Base-by-base conservation (phyloP, 179 eudicot species). In the Carnegiea gigantea region DNA sequence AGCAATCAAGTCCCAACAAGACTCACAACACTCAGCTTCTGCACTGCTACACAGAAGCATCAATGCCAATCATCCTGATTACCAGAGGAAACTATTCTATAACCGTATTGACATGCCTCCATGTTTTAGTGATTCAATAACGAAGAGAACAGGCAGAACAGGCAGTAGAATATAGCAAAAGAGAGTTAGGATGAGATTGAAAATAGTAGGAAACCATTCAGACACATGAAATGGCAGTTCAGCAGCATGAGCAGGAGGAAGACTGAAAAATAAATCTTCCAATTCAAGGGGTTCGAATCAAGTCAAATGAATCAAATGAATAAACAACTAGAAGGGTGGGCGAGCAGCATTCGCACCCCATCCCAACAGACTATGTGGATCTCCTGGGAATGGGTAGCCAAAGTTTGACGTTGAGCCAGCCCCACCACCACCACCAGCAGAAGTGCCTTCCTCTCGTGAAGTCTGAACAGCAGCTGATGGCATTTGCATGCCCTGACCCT, bases 301-400 rank as follows among this genome's bases (percentile, higher is more conserved):
- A 64, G 18, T 67, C n/a, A 24, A 81, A 62, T 49, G 38, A 81
- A 68, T 62, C 28, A 80, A 43, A 81, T 57, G 65, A 75, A 51
- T 44, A 54, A 78, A 11, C 59, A 72, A 33, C 68, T 71, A 84
- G 51, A 80, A 80, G 28, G 83, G 78, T 59, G 81, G 83, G 65
- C 78, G 75, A 36, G 83, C 57, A 46, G 33, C 81, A 72, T 44
- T 75, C 36, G 75, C 78, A 72, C 78, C 64, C 86, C 86, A 84
- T 23, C 86, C 86, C 60, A 64, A 18, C 3, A 72, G 23, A 80
- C 81, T 75, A 20, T 80, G 78, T 17, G 75, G 83, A 70, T 73
- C 86, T 70, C 73, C 77, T n/a, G 57, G 51, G 20, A 73, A 73
- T 49, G 57, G 59, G 23, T 73, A 73, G 0, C 77, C 36, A 24